Evolutionary conservation across 1,139 yeast genomes (phyloP), one percentile per base, ranked within the genome.

Genomic region (Magnusiomyces sp.): DNA sequence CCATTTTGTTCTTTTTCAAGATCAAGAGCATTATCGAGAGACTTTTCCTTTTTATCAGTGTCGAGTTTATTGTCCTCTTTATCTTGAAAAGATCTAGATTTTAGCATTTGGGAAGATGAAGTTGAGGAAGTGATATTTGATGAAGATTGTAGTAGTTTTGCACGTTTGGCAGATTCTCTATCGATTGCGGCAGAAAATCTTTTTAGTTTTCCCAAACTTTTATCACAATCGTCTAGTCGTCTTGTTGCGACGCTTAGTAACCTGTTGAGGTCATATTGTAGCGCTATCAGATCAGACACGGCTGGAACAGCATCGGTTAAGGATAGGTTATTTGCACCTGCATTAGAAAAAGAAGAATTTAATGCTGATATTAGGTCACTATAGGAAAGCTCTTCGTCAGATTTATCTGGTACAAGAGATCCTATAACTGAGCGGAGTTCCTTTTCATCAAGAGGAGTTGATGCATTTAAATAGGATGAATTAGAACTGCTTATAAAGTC

Each of bases 241-340:
- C 31, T 32, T 32, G 37, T 19, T 6, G 45, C 32, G 5, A 42
- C 10, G 10, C 16, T n/a, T 20, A 45, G 46, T 32, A 51, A 27
- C 20, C 43, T 40, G 14, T 46, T 43, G 16, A 51, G 46, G 23
- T 51, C 54, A 20, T 46, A 38, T 17, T 47, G 52, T 11, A 51
- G 29, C 4, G 46, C 41, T 11, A 51, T 36, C 20, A 51, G 41
- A 13, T 46, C 43, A 14, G 40, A 40, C 34, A 45, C 42, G 9
- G 54, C 42, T 5, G 54, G 54, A 13, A 51, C 38, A 5, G 50
- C 44, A 9, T 50, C 53, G 2, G 52, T 29, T 4, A 50, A 40
- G 19, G 43, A 43, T 20, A 14, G 33, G 7, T 31, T 19, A 1
- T 44, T 46, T 10, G 39, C 38, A 14, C 31, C 20, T 2, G 45